Conservation (phyloP, 495 filamentous ascomycete genomes). For the Xylaria scruposa region DNA sequence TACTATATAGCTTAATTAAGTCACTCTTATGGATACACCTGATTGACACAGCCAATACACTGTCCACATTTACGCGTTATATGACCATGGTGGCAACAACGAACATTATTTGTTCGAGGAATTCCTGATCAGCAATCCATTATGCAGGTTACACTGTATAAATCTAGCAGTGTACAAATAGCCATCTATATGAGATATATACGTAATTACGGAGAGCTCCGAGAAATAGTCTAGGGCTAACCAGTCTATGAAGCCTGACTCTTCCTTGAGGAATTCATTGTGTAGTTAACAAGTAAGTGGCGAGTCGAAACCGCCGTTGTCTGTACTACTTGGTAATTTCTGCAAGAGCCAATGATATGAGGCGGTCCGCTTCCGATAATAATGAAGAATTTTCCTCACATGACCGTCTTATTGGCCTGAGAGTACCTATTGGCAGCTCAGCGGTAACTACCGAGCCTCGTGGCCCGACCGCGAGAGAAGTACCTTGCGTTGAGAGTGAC, state of each 20-base stretch:
- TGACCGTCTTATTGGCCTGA: neutral
- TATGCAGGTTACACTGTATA: neutral
- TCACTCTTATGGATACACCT: neutral
- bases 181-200: neutral
- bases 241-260: neutral
- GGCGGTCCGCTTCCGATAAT: neutral
- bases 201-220: neutral
- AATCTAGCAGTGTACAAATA: neutral
- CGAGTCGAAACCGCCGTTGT: neutral
- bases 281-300: neutral
- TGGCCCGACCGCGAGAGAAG: constrained; percentile 11
- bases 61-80: neutral
- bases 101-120: neutral
- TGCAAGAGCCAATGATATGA: neutral
- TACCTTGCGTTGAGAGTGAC: constrained; percentile 26
- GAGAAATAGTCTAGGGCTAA: neutral
- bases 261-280: neutral
- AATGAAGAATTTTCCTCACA: neutral
- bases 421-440: neutral
- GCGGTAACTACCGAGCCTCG: constrained; percentile 16
- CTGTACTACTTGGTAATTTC: constrained; percentile 11
- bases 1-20: neutral
- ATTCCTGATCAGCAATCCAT: neutral
- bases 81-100: neutral
- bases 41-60: too few species aligned